These are phyloP conservation scores for Sporothrix pseudoabietina DNA, from an alignment of 2,329 filamentous ascomycete species.

Conservation along the genomic window DNA sequence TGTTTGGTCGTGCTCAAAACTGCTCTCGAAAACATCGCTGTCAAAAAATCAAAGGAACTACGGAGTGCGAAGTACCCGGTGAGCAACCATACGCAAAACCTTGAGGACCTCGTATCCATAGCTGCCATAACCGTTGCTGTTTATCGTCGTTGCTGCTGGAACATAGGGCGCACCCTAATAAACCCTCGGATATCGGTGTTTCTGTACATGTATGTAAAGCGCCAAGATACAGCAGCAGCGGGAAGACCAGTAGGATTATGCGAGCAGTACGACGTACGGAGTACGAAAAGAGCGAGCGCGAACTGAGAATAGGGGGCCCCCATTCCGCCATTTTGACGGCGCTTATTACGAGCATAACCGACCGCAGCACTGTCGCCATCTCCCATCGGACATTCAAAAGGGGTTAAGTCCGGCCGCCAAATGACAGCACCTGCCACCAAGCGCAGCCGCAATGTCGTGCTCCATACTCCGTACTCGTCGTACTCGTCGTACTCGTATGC, in stretches of 20 bases:
- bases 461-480: too few relatives aligned
- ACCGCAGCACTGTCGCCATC: not conserved
- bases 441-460: not conserved
- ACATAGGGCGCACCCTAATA: not conserved
- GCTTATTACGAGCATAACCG: not conserved
- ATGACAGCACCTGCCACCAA: not conserved
- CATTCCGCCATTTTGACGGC: not conserved
- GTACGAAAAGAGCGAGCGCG: not conserved
- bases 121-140: not conserved
- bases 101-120: not conserved
- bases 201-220: not conserved
- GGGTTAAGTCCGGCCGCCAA: not conserved
- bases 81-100: not conserved
- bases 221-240: not conserved
- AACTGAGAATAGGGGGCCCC: not conserved
- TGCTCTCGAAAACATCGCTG: not conserved
- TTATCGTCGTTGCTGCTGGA: not conserved
- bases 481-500: too few relatives aligned
- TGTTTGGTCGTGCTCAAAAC: not conserved
- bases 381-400: not conserved
- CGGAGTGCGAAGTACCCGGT: not conserved
- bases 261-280: not conserved
- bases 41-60: not conserved
- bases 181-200: not conserved
- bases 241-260: too few relatives aligned